Percentiles rank a stretch among this genome's conserved stretches.
Conservation (phyloP, 257 asterid genomes). For the Jacaranda mimosifolia region DNA sequence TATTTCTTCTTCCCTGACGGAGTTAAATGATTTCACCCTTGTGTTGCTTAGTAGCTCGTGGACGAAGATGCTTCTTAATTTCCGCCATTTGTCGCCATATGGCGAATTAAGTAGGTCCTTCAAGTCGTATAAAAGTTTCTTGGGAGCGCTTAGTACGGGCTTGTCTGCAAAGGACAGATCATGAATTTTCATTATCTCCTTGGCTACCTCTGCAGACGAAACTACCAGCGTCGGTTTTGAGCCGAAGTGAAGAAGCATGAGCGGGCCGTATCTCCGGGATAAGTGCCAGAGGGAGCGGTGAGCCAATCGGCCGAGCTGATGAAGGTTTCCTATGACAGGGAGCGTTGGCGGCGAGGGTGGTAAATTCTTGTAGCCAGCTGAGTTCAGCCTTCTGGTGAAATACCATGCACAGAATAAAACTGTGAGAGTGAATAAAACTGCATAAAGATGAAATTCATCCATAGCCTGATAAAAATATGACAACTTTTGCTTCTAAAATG, state of each 20-base stretch:
- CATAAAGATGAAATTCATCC: too few species aligned
- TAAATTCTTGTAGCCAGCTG: background rate
- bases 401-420: too few species aligned
- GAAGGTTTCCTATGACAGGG: conserved; percentile 52
- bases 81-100: conserved; percentile 45
- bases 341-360: conserved; percentile 51
- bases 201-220: conserved; percentile 44
- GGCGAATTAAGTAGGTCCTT: conserved; percentile 26
- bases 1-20: conserved; percentile 37
- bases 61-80: conserved; percentile 28
- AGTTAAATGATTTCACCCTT: conserved; percentile 26
- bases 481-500: too few species aligned
- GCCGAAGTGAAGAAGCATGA: conserved; percentile 53
- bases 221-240: conserved; percentile 28
- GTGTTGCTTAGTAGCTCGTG: conserved; percentile 30
- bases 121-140: conserved; percentile 26
- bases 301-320: conserved; percentile 38
- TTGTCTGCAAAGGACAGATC: conserved; percentile 36
- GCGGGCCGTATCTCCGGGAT: conserved; percentile 39
- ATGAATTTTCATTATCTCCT: conserved; percentile 29
- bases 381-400: background rate
- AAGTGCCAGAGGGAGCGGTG: conserved; percentile 36
- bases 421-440: too few species aligned
- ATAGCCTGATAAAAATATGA: too few species aligned
- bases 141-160: background rate